Base-by-base conservation (phyloP, 495 filamentous ascomycete genomes). In the Podospora bellae-mahoneyi region DNA sequence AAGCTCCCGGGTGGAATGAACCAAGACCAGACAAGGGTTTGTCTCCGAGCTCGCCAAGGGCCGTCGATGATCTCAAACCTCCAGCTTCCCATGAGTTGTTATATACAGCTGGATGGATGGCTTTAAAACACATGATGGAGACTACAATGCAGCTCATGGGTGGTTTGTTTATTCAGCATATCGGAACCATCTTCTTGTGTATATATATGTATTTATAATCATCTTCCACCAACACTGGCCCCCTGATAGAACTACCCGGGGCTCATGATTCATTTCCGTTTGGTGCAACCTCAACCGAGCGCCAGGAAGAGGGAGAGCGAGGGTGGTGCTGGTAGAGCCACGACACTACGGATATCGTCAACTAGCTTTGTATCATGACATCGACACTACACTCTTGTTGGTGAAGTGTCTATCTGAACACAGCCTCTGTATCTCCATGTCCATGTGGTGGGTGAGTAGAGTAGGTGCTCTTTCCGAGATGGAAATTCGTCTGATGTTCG, bases 31-130 rank as follows among this genome's bases (percentile, higher is more conserved):
- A 48, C 61, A 63, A 44, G 61, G 61, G 61, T 39, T 10, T 26
- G 55, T 26, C 18, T 23, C 55, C 55, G 55, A 58, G 23, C n/a
- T 4, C 23, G 23, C 55, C 23, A 58, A 58, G n/a, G 23, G 55
- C n/a, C n/a, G n/a, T n/a, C 34, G 61, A 39, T 63, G 30, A 15
- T 63, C 61, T 63, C 61, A 63, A 53, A 63, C 61, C 61, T 48
- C 61, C 61, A 44, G 61, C n/a, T n/a, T 19, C 32, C 18, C 5
- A 32, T 18, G 32, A 32, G 59, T 13, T 61, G 59, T 34, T 61
- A 28, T 5, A 61, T 32, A 32, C 30, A 32, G 30, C 4, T 32
- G 30, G 27, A 4, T 48, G 5, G n/a, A 13, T 28, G 59, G 26
- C 59, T 18, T 18, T 26, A 30, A 32, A 5, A 58, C n/a, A 20